Evolutionary conservation across 1,139 yeast species (phyloP).

Genomic region (Geotrichum australiense): DNA sequence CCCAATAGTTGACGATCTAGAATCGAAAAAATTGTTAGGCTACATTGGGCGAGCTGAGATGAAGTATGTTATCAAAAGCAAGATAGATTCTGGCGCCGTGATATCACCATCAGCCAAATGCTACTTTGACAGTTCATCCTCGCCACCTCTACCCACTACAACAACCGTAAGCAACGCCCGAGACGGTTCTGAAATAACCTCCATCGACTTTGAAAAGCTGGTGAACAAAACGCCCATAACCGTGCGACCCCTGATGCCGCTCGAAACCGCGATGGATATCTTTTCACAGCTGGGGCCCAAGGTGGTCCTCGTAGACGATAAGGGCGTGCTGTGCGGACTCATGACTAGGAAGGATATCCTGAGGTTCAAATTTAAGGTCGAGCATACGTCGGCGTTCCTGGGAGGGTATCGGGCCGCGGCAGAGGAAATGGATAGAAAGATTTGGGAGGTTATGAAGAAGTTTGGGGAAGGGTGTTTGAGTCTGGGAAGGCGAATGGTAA

Average conservation of each 20-base stretch:
- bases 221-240: slow-evolving; percentile 54
- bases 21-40: slow-evolving; percentile 27
- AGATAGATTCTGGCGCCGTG: slow-evolving; percentile 15
- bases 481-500: no score
- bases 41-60: slow-evolving; percentile 35
- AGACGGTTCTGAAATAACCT: slow-evolving; percentile 3
- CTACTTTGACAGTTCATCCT: slow-evolving; percentile 19
- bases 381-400: slow-evolving; percentile 18
- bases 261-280: slow-evolving; percentile 59
- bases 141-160: slow-evolving; percentile 5
- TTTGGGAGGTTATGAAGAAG: slow-evolving; percentile 22
- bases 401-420: slow-evolving; percentile 18
- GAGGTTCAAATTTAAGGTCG: slow-evolving; percentile 38
- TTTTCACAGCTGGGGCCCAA: slow-evolving; percentile 80
- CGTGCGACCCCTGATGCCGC: slow-evolving; percentile 47
- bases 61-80: slow-evolving; percentile 24
- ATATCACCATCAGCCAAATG: slow-evolving; percentile 20
- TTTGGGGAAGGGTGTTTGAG: no score
- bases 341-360: slow-evolving; percentile 63
- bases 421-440: slow-evolving; percentile 24
- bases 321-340: slow-evolving; percentile 50
- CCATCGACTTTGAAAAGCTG: slow-evolving; percentile 16
- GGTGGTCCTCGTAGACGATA: slow-evolving; percentile 52
- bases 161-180: slow-evolving; percentile 14
- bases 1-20: slow-evolving; percentile 27